Percentiles rank a stretch among this genome's conserved stretches.
Evolutionary conservation across 768 basidiomycete genomes (phyloP).

Genomic region (Panaeolus papilionaceus): DNA sequence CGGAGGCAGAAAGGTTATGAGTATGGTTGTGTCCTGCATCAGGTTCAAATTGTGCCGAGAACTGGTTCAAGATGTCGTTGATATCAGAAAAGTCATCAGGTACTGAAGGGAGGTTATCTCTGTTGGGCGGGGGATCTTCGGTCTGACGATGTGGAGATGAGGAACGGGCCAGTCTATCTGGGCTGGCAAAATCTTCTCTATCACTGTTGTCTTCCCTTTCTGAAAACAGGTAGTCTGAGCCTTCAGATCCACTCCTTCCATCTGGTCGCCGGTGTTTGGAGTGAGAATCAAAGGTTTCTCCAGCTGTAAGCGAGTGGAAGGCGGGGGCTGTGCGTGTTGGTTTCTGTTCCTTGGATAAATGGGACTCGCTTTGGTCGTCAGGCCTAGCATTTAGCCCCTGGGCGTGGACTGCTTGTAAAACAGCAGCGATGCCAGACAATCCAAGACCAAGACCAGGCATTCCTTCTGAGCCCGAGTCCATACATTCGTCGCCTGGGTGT

Average conservation of each 20-base stretch:
- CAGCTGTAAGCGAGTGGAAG: conserved; percentile 78
- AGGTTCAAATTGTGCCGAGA: conserved; percentile 72
- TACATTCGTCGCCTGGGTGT: conserved; percentile 34
- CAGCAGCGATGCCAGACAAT: conserved; percentile 74
- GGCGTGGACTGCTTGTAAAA: conserved; percentile 79
- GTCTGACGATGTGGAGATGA: conserved; percentile 42
- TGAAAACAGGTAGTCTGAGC: conserved; percentile 61
- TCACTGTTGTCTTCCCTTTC: conserved; percentile 53
- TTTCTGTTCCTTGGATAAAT: conserved; percentile 52
- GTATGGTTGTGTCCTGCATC: conserved; percentile 49
- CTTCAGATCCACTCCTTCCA: conserved; percentile 50
- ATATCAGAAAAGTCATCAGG: conserved; percentile 73
- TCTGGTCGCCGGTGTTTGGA: conserved; percentile 40
- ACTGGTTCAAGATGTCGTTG: conserved; percentile 77
- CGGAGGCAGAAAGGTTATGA: conserved; percentile 50
- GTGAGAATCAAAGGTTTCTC: conserved; percentile 42
- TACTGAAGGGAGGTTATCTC: conserved; percentile 54
- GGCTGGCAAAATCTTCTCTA: conserved; percentile 41
- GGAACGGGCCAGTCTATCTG: conserved; percentile 34
- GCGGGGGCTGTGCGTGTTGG: conserved; percentile 76
- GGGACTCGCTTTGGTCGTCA: conserved; percentile 41
- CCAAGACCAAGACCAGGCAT: conserved; percentile 58
- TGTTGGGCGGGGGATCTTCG: conserved; percentile 35
- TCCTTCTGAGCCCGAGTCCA: conserved; percentile 34
- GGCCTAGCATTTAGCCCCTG: conserved; percentile 53